These are phyloP conservation scores for Cardamine resedifolia DNA, from an alignment of 345 rosid genomes.

Conservation along the genomic window DNA sequence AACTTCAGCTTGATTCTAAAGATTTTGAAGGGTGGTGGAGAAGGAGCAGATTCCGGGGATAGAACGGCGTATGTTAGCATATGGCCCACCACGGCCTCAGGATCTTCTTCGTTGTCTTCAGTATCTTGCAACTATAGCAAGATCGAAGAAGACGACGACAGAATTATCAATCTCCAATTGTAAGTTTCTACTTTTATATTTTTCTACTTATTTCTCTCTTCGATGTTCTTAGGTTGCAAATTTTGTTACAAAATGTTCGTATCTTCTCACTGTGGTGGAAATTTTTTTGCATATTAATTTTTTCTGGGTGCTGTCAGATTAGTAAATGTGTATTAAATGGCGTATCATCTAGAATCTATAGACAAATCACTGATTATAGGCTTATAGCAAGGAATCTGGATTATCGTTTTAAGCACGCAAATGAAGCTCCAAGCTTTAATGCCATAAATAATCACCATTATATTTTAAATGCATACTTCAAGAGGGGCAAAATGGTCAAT, in stretches of 20 bases:
- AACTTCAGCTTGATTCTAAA: conserved; percentile 62
- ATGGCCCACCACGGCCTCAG: conserved; percentile 9
- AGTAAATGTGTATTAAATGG: conserved; percentile 21
- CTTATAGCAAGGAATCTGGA: conserved; percentile 15
- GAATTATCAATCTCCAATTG: conserved; percentile 63
- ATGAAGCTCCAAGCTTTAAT: conserved; percentile 5
- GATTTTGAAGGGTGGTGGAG: conserved; percentile 35
- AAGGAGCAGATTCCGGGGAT: conserved; percentile 20
- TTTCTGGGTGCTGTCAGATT: background rate
- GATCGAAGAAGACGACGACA: conserved; percentile 39
- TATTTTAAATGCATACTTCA: conserved; percentile 5
- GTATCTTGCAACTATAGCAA: conserved; percentile 24
- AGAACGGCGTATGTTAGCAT: conserved; percentile 7
- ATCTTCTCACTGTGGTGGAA: background rate
- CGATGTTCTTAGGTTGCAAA: background rate
- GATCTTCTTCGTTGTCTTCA: conserved; percentile 23
- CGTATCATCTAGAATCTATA: conserved; percentile 18
- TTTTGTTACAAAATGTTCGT: background rate
- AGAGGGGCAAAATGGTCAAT: background rate
- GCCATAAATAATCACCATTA: conserved; percentile 1
- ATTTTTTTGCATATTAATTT: background rate
- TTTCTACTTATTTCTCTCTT: background rate
- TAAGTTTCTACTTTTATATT: conserved; percentile 40
- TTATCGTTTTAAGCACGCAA: conserved; percentile 9
- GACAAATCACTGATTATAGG: background rate